These are phyloP conservation scores for Boletellus sp. DNA, from an alignment of 768 basidiomycete genomes.

Conservation along the genomic window DNA sequence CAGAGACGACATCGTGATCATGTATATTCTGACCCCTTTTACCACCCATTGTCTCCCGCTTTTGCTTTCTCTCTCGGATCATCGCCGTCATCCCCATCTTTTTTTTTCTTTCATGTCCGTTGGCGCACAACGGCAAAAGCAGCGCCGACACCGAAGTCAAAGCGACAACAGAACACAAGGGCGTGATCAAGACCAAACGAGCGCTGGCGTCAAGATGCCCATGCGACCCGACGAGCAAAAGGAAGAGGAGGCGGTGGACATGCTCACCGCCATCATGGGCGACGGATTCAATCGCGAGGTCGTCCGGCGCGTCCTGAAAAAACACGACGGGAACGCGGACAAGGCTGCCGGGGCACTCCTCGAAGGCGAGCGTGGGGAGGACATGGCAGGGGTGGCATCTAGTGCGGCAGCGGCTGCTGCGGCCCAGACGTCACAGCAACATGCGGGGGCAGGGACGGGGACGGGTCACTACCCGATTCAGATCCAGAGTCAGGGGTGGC, in stretches of 20 bases:
- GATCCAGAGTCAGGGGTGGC: slow-evolving; percentile 13
- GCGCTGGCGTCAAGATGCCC: slow-evolving; percentile 13
- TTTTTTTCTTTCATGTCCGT: too few relatives aligned
- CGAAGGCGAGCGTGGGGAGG: slow-evolving; percentile 47
- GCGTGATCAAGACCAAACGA: not conserved
- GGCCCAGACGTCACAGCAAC: not conserved
- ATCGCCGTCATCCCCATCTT: too few relatives aligned
- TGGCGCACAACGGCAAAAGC: too few relatives aligned
- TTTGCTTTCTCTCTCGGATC: too few relatives aligned
- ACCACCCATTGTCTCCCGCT: too few relatives aligned
- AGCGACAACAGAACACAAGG: not conserved
- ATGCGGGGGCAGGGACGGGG: not conserved
- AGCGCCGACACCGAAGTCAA: not conserved
- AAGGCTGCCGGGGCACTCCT: slow-evolving; percentile 55
- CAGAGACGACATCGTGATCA: too few relatives aligned
- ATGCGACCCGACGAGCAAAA: slow-evolving; percentile 17
- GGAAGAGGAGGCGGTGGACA: slow-evolving; percentile 33
- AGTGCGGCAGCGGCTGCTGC: not conserved
- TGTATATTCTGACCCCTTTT: too few relatives aligned
- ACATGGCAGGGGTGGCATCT: slow-evolving; percentile 1
- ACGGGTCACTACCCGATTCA: slow-evolving; percentile 1
- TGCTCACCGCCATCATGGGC: slow-evolving; percentile 38
- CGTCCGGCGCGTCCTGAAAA: slow-evolving; percentile 54
- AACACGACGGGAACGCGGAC: slow-evolving; percentile 55
- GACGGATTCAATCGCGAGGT: slow-evolving; percentile 40